Base-by-base conservation (phyloP, 1,284 basidiomycete species). In the Afroboletus lepidellus region DNA sequence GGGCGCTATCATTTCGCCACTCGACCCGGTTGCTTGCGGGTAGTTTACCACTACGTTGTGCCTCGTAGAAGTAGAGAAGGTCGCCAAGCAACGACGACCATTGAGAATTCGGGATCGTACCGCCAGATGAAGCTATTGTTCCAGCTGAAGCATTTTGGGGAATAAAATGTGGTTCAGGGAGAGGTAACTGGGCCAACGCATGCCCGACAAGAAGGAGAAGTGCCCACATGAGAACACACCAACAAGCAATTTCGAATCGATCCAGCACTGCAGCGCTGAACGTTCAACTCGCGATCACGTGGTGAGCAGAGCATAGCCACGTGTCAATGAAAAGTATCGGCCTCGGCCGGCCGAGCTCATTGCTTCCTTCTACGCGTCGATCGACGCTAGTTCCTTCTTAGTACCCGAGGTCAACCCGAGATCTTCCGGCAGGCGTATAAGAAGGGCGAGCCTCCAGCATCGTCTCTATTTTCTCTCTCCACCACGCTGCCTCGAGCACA, bases 31-130 rank as follows among this genome's bases (percentile, higher is more conserved):
- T 91, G 6, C 75, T 77, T 12, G 70, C 62, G 0, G 87, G 82
- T 6, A 96, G 77, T 42, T 76, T 77, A 13, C 94, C 93, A 53
- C 89, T 90, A 37, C 94, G 77, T 64, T 97, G 94, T 1, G 85
- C 92, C 57, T 97, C 94, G 66, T 95, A 97, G 69, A 95, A 96
- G 66, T 84, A 96, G 20, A 97, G 69, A 30, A 87, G 70, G 67
- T 90, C 84, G 13, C 92, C 92, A 0, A 96, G 78, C 1, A 95
- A 72, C 33, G 77, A 84, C 2, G 83, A 77, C 90, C 93, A 96
- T 65, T 94, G 90, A 3, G 79, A 60, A 65, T 93, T 92, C 15
- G 87, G 72, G 69, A 34, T 69, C 59, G 20, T 15, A 1, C 71
- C 70, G 30, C 69, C 59, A 23, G 71, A 62, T 5, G 86, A 81